phyloP scores from a whole-genome alignment of 2,329 filamentous ascomycete genomes.

The Gnomoniopsis smithogilvyi region DNA sequence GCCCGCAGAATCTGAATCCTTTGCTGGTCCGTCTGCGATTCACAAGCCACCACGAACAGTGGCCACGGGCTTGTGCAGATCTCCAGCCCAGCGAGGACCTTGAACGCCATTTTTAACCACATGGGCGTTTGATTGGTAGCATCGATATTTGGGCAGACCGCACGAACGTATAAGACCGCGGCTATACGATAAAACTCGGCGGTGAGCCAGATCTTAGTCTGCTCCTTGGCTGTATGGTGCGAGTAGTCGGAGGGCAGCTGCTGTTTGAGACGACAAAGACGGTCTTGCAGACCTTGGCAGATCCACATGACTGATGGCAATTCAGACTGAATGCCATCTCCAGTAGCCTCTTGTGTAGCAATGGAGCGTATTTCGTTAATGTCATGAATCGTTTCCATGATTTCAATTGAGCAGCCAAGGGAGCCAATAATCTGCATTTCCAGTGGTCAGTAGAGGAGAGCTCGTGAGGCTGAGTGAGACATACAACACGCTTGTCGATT shows the following conservation, averaged over 20 bases:
- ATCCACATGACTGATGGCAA: conserved; percentile 24
- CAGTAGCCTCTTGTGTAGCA: neutral
- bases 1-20: conserved; percentile 36
- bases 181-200: conserved; percentile 51
- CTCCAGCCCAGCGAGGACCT: conserved; percentile 32
- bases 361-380: conserved; percentile 34
- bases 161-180: conserved; percentile 28
- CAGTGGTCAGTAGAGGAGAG: neutral
- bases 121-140: conserved; percentile 25
- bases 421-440: conserved; percentile 41
- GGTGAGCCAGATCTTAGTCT: conserved; percentile 35
- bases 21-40: conserved; percentile 38
- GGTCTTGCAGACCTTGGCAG: conserved; percentile 25
- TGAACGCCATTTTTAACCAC: conserved; percentile 33
- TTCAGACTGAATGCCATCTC: neutral
- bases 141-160: conserved; percentile 24
- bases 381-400: conserved; percentile 40
- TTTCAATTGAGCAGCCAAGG: conserved; percentile 43
- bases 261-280: conserved; percentile 26
- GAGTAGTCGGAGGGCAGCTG: conserved; percentile 26
- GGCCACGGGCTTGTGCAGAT: conserved; percentile 48
- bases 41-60: conserved; percentile 44
- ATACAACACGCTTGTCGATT: conserved; percentile 30
- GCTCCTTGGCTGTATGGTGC: conserved; percentile 15
- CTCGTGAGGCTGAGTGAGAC: neutral